phyloP scores from a whole-genome alignment of 805 yeast species.

The Starmerella vaccinii region DNA sequence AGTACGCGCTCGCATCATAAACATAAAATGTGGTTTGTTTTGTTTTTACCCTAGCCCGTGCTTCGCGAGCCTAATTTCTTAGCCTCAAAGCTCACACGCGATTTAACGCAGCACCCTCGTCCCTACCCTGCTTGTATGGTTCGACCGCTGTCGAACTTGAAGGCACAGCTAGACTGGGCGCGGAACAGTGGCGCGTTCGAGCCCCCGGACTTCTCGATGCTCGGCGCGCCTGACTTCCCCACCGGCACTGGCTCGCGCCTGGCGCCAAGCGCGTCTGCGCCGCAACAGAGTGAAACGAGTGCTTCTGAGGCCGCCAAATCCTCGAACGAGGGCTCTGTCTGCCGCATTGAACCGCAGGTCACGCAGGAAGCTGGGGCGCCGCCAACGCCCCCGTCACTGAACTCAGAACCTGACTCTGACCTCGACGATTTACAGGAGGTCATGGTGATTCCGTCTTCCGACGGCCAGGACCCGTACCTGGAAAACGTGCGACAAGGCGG shows the following conservation, averaged over 20 bases:
- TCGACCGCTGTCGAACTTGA: constrained; percentile 8
- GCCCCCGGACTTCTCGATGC: constrained; percentile 1
- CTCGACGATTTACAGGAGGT: constrained; percentile 1
- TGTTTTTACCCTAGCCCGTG: not conserved
- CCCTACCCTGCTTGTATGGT: not conserved
- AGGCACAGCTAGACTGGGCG: constrained; percentile 6
- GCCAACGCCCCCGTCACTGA: constrained; percentile 1
- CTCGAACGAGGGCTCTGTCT: not conserved
- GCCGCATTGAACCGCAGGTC: not conserved
- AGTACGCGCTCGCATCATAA: not conserved
- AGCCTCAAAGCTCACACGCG: no score
- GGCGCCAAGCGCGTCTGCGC: not conserved
- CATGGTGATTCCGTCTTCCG: not conserved
- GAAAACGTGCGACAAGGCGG: not conserved
- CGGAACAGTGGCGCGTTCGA: not conserved
- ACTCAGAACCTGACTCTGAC: not conserved
- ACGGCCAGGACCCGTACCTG: not conserved
- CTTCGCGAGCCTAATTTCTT: no score
- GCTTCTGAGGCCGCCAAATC: not conserved
- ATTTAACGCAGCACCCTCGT: not conserved
- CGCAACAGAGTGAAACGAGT: no score
- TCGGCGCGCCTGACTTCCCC: not conserved
- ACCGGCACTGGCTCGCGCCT: not conserved
- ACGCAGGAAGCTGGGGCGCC: not conserved
- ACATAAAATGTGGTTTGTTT: not conserved